Conservation (phyloP, 306 rosid species). For the Prunus padus region DNA sequence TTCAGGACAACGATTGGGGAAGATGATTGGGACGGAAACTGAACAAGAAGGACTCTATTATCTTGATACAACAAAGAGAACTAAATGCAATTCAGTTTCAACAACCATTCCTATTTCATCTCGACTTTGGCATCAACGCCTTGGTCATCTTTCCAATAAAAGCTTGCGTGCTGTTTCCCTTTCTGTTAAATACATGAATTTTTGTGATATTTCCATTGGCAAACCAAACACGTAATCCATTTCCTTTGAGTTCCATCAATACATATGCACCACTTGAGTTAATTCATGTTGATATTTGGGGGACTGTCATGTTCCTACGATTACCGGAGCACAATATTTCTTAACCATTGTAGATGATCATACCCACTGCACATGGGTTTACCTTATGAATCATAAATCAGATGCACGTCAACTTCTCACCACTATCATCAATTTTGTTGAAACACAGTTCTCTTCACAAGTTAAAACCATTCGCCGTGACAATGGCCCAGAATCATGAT, state of each 20-base stretch:
- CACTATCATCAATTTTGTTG: not conserved
- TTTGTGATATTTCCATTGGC: not conserved
- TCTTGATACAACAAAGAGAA: too few species aligned
- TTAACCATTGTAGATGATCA: not conserved
- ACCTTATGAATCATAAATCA: not conserved
- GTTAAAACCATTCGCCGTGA: not conserved
- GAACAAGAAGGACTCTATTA: not conserved
- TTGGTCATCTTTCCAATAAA: not conserved
- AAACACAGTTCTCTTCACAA: not conserved
- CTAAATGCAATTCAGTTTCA: not conserved
- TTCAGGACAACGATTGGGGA: not conserved
- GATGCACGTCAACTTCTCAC: accelerated
- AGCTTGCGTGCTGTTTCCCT: not conserved
- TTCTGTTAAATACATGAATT: not conserved
- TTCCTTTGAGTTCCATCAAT: not conserved
- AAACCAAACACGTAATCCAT: not conserved
- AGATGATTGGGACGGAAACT: conserved; percentile 2
- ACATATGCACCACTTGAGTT: not conserved
- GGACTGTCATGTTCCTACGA: not conserved
- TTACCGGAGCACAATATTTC: not conserved
- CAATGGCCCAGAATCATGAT: not conserved
- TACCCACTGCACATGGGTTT: not conserved
- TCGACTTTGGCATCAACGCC: not conserved
- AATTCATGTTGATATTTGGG: not conserved
- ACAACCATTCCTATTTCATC: not conserved